Percentiles rank a stretch among this genome's conserved stretches.
Evolutionary conservation across 495 filamentous ascomycete species (phyloP).

Genomic region (Xylaria acuta): DNA sequence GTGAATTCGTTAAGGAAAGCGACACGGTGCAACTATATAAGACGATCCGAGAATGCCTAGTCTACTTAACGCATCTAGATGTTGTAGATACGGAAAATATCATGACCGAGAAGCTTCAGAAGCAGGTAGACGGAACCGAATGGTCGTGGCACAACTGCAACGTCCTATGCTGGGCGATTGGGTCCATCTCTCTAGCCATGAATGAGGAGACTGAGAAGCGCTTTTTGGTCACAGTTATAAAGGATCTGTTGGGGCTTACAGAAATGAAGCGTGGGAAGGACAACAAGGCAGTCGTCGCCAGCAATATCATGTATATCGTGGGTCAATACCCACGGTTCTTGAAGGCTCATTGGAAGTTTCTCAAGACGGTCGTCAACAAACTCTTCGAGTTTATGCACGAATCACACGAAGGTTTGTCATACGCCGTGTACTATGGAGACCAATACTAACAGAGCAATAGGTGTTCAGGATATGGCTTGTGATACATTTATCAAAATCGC

Average conservation of each 20-base stretch:
- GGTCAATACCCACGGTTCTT: constrained; percentile 97
- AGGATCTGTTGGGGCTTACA: constrained; percentile 95
- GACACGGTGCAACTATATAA: constrained; percentile 99
- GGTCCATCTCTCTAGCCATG: constrained; percentile 98
- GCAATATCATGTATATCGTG: constrained; percentile 99
- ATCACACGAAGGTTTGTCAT: constrained; percentile 86
- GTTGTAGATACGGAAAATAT: constrained; percentile 97
- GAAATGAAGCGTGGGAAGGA: constrained; percentile 99
- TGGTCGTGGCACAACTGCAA: constrained; percentile 99
- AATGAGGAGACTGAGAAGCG: constrained; percentile 99
- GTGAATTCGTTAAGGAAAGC: constrained; percentile 98
- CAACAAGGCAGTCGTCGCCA: constrained; percentile 98
- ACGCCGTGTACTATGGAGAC: neutral
- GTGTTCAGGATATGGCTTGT: constrained; percentile 99
- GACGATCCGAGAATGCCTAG: constrained; percentile 94
- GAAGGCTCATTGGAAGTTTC: constrained; percentile 99
- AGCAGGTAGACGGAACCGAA: constrained; percentile 91
- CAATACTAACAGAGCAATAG: constrained; percentile 46
- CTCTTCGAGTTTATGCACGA: constrained; percentile 99
- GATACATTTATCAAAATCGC: constrained; percentile 99
- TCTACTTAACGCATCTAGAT: constrained; percentile 97
- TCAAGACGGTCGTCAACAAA: constrained; percentile 99
- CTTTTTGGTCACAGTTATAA: constrained; percentile 97
- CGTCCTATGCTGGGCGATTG: constrained; percentile 98
- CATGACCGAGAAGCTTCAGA: constrained; percentile 96